Base-by-base conservation (phyloP, 345 rosid species). In the Gossypium turneri region DNA sequence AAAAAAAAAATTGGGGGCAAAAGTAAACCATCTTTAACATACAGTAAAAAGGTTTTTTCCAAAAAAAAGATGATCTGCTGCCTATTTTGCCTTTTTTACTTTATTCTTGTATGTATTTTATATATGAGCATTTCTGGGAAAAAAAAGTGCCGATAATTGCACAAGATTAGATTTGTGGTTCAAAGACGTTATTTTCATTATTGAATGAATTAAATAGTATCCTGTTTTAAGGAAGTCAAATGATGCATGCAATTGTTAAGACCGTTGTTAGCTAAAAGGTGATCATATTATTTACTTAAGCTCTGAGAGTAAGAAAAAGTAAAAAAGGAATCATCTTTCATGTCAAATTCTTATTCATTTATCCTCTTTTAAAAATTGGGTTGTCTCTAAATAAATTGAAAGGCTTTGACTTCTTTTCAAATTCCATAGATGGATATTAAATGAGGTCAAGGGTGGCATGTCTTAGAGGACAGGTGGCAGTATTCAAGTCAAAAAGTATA, bases 401-500 rank as follows among this genome's bases (percentile, higher is more conserved):
- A 48, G 3, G 43, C 43, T 68, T 68, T 68, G 60, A 69, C 60
- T 48, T 67, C 19, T 7, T 22, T 67, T 67, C 55, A 47, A 47
- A 7, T 3, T 16, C 20, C 12, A 2, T 1, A 13, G 13, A 13
- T 45, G 41, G 41, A 34, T 65, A 65, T 41, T 34, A 0, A 65
- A 19, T 67, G 50, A 24, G 56, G 72, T 67, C 12, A 67, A 67
- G 72, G 72, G 22, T 45, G 34, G 7, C 19, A 47, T 13, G 5
- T n/a, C 47, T 6, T 9, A 38, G 12, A 8, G 44, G 15, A 38
- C 68, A 63, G 24, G 48, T 63, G 10, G 48, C 48, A 63, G 24
- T 17, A 63, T 12, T 38, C 7, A 34, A 34, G 38, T 34, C 38
- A 34, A 4, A 4, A 4, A 4, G 41, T 5, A 5, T 34, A 34